Evolutionary conservation across 164 flowering plant species (phyloP).

Genomic region (Sedum album): DNA sequence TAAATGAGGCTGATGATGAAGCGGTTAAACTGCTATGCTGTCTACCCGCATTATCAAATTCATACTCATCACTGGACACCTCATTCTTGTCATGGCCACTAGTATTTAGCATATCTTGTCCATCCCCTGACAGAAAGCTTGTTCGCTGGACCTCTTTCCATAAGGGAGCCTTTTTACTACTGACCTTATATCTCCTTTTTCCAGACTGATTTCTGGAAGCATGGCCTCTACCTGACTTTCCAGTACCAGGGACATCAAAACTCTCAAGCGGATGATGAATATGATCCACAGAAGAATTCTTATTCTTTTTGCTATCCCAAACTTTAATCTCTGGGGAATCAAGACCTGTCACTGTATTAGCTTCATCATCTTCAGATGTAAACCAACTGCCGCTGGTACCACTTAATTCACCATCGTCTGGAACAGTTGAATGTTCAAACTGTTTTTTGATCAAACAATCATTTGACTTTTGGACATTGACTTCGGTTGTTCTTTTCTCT

Average conservation of each 20-base stretch:
- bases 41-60: constrained; percentile 53
- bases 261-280: constrained; percentile 95
- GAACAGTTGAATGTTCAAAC: constrained; percentile 22
- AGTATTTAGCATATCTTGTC: constrained; percentile 61
- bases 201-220: constrained; percentile 36
- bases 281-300: constrained; percentile 39
- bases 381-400: constrained; percentile 38
- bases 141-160: constrained; percentile 95
- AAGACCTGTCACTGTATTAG: constrained; percentile 59
- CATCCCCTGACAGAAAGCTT: constrained; percentile 76
- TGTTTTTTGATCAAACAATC: constrained; percentile 15
- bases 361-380: constrained; percentile 73
- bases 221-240: constrained; percentile 39
- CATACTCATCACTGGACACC: constrained; percentile 78
- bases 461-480: constrained; percentile 14
- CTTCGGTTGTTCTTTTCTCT: constrained; percentile 15
- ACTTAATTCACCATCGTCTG: constrained; percentile 45
- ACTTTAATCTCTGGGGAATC: constrained; percentile 88
- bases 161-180: constrained; percentile 33
- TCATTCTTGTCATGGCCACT: constrained; percentile 35
- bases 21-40: constrained; percentile 60
- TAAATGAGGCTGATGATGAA: constrained; percentile 54
- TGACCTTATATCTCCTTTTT: constrained; percentile 55
- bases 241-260: constrained; percentile 33
- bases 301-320: constrained; percentile 86